A percentile compares a stretch with the other conserved stretches of the same genome.
Conservation (phyloP, 306 rosid genomes). For the Pueraria montana region DNA sequence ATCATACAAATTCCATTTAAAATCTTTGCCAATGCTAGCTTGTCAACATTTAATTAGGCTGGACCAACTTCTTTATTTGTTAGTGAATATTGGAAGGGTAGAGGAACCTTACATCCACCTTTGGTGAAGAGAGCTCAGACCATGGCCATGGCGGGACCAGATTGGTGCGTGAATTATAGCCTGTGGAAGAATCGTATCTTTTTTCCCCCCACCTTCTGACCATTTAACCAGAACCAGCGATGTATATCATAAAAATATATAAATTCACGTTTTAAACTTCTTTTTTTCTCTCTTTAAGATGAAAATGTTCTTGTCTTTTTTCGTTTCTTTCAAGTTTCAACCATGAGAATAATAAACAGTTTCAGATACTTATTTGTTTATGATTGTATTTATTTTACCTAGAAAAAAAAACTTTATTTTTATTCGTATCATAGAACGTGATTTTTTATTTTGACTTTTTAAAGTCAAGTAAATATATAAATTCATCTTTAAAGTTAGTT, state of each 20-base stretch:
- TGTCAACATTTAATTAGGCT: constrained; percentile 21
- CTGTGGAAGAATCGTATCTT: not conserved
- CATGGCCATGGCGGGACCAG: constrained; percentile 12
- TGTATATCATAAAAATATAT: not conserved
- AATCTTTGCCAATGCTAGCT: not conserved
- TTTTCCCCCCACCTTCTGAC: not conserved
- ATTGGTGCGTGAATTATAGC: not conserved
- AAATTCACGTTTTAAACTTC: not conserved
- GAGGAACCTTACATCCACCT: not conserved
- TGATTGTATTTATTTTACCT: too few species aligned
- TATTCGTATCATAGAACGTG: too few species aligned
- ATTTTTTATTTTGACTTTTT: too few species aligned
- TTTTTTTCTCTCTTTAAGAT: not conserved
- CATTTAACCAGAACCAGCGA: not conserved
- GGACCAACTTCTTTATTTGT: constrained; percentile 13
- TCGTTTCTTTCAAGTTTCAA: not conserved
- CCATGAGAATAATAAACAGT: not conserved
- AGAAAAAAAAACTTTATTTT: not conserved
- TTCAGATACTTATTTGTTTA: not conserved
- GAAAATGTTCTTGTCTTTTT: not conserved
- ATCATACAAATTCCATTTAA: constrained; percentile 21
- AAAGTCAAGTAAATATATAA: too few species aligned
- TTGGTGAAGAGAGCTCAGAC: not conserved
- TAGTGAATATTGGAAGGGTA: constrained; percentile 9
- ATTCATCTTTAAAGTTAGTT: too few species aligned